Evolutionary conservation across 495 filamentous ascomycete species (phyloP), one percentile per base, ranked within the genome.

Genomic region (Lepidopterella palustris): DNA sequence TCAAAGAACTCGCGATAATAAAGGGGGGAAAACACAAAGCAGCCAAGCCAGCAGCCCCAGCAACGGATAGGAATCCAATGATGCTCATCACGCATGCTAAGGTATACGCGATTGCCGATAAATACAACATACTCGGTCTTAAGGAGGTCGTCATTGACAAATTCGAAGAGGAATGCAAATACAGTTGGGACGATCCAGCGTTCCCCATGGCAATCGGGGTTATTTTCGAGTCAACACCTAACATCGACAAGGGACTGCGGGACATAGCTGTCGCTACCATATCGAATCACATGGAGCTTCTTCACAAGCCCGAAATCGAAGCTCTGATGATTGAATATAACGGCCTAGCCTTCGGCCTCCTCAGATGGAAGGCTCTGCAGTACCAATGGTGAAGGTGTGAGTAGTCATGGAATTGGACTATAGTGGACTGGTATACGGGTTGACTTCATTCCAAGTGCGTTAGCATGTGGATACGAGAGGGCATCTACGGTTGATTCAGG

Each of bases 61-160:
- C 42, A 47, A 39, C 8, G 20, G 20, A 23, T 8, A 47, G 11
- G 42, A 47, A 5, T 18, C 13, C 42, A 20, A 8, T 15, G 42
- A 47, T 5, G 5, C 31, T 21, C 45, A 49, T 23, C 24, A 23
- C 45, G 3, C 4, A 11, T 21, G 18, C 24, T 2, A 26, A 26
- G 15, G 3, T 23, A 23, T 49, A 49, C 32, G 62, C 47, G 27
- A 55, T 64, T 20, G 62, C 27, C 5, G 62, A 61, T 10, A 58
- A 65, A 45, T 65, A 61, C 40, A 13, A 54, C 13, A 25, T 65
- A 15, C n/a, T 21, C 9, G 62, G 55, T 15, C 49, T 65, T 3
- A 61, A 65, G 29, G 45, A 53, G 1, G 31, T 61, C 2, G 9
- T 21, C 13, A 45, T 23, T 32, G 32, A 48, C 9, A 65, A 61